Conservation (phyloP, 2,329 filamentous ascomycete genomes). For the Fusarium oxysporum region DNA sequence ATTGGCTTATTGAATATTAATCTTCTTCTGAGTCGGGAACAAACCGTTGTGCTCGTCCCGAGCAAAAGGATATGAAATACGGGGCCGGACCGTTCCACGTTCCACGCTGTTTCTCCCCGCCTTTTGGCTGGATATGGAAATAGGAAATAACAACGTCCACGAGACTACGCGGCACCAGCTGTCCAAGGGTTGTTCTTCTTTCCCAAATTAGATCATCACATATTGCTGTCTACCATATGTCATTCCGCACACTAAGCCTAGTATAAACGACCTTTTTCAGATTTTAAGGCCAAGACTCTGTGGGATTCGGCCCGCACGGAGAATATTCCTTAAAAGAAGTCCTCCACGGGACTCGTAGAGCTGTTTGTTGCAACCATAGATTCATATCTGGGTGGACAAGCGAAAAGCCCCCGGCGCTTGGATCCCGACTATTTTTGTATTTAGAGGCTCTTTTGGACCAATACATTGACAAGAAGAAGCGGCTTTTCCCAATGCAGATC, state of each 20-base stretch:
- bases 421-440: constrained; percentile 34
- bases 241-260: background rate
- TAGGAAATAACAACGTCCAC: constrained; percentile 2
- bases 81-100: constrained; percentile 34
- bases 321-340: constrained; percentile 21
- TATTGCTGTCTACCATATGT: background rate
- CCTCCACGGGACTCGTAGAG: constrained; percentile 8
- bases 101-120: constrained; percentile 29
- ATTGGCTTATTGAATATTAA: background rate
- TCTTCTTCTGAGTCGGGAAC: constrained; percentile 1
- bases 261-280: background rate
- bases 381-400: constrained; percentile 7
- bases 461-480: constrained; percentile 24
- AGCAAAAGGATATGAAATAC: constrained; percentile 1
- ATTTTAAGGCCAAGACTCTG: constrained; percentile 6
- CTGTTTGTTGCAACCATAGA: constrained; percentile 29
- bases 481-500: constrained; percentile 23
- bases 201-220: constrained; percentile 20
- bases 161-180: background rate
- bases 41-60: background rate
- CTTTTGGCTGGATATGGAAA: constrained; percentile 38
- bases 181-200: background rate
- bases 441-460: constrained; percentile 13
- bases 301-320: constrained; percentile 32
- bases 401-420: constrained; percentile 29